These are phyloP conservation scores for Aspergillus alliaceus DNA, from an alignment of 2,329 filamentous ascomycete genomes.

Conservation along the genomic window DNA sequence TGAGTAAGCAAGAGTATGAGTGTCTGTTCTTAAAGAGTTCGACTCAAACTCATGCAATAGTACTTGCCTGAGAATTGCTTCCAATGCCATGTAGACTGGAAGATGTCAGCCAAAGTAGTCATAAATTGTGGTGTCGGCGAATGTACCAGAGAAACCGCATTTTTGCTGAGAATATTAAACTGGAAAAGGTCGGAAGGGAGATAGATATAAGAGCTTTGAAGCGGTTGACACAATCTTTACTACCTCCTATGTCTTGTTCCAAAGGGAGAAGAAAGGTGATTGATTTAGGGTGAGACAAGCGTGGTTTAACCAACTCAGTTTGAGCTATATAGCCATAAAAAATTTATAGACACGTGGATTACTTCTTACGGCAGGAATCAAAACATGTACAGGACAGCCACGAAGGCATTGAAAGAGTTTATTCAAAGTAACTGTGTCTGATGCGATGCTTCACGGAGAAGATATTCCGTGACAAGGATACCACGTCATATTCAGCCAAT, in stretches of 20 bases:
- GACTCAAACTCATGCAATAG: background rate
- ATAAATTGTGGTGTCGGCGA: background rate
- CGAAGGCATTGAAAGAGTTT: too few relatives aligned
- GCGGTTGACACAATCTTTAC: too few relatives aligned
- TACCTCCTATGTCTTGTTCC: background rate
- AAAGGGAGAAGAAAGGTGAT: background rate
- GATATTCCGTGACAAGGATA: too few relatives aligned
- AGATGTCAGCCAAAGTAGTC: background rate
- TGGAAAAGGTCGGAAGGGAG: background rate
- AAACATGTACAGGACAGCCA: too few relatives aligned
- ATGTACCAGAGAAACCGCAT: background rate
- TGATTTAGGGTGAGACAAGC: background rate
- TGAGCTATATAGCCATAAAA: too few relatives aligned
- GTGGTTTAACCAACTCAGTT: too few relatives aligned
- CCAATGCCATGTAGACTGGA: constrained; percentile 25
- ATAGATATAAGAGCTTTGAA: background rate
- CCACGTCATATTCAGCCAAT: too few relatives aligned
- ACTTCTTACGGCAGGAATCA: too few relatives aligned
- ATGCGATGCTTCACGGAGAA: too few relatives aligned
- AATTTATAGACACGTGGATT: too few relatives aligned
- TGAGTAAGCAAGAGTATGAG: background rate
- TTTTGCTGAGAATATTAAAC: background rate
- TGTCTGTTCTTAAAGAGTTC: background rate
- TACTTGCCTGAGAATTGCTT: constrained; percentile 20
- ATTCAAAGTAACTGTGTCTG: too few relatives aligned